phyloP scores from a whole-genome alignment of 768 basidiomycete genomes.

The Sporobolomyces roseus region DNA sequence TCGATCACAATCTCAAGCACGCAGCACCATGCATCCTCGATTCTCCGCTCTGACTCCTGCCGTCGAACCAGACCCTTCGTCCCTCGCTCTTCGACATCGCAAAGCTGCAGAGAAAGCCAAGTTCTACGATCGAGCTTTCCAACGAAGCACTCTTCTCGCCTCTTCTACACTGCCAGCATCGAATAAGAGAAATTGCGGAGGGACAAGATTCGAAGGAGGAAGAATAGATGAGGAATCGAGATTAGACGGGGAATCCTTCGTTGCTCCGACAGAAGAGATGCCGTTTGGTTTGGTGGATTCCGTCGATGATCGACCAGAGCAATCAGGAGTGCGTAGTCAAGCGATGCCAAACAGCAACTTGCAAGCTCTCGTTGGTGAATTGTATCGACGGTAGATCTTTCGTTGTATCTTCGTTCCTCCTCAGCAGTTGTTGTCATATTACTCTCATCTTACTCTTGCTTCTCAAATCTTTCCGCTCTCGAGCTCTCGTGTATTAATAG shows the following conservation, averaged over 20 bases:
- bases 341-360: neutral
- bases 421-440: neutral
- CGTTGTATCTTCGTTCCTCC: neutral
- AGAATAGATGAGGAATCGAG: conserved; percentile 22
- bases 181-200: neutral
- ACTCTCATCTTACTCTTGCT: neutral
- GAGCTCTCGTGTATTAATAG: no score
- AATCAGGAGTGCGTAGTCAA: neutral
- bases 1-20: neutral
- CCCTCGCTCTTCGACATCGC: neutral
- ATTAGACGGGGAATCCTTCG: conserved; percentile 30
- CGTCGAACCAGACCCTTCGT: no score
- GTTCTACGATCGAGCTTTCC: conserved; percentile 37
- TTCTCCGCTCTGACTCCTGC: no score
- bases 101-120: conserved; percentile 21
- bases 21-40: neutral
- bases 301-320: neutral
- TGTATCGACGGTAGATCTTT: conserved; percentile 18
- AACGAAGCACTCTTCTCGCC: neutral
- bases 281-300: conserved; percentile 17
- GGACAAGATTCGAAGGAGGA: neutral
- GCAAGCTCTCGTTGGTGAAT: conserved; percentile 8
- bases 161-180: neutral
- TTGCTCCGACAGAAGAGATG: conserved; percentile 26
- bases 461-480: neutral